Base-by-base conservation (phyloP, 2,329 filamentous ascomycete species). In the Drechslerella stenobrocha region DNA sequence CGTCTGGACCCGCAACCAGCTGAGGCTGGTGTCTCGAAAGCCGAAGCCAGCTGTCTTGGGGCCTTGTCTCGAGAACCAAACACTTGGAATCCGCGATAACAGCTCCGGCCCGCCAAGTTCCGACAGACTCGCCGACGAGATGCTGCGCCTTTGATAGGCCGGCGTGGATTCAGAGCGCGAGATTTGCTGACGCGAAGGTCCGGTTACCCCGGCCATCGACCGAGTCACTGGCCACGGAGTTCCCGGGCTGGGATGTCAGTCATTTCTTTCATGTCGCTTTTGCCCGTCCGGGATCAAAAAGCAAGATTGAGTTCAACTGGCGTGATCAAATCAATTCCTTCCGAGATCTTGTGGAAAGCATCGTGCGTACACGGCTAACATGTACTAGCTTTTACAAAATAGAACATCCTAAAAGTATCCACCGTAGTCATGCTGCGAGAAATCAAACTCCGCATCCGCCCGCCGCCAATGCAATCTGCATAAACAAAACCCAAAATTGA, bases 91-190 rank as follows among this genome's bases (percentile, higher is more conserved):
- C 13, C 18, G 8, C 37, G 37, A 42, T 18, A 4, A 18, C 9
- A 5, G 18, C 20, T 32, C 30, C 30, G 26, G 50, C 11, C 23
- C 22, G 63, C 63, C 63, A 67, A 67, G 63, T 67, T 67, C 63
- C 63, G 63, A 66, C 52, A 20, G 34, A 55, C 55, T 51, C 42
- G 52, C 59, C 24, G 35, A 37, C 42, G 51, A 32, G 40, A 46
- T 30, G 24, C 37, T 26, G 13, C 28, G 34, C 26, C 35, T 46
- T 13, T 45, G 35, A 26, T 58, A 37, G 34, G 40, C 40, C 37
- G 9, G 9, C 28, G 28, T 22, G 44, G 40, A 15, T 8, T 23
- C 23, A 18, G 47, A 37, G 46, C 15, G 22, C 30, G 48, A 37
- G 32, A 40, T 60, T 30, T 34, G 30, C 30, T 58, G 50, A 52